Evolutionary conservation across 441 rosid genomes (phyloP).

Genomic region (Manihot esculenta): DNA sequence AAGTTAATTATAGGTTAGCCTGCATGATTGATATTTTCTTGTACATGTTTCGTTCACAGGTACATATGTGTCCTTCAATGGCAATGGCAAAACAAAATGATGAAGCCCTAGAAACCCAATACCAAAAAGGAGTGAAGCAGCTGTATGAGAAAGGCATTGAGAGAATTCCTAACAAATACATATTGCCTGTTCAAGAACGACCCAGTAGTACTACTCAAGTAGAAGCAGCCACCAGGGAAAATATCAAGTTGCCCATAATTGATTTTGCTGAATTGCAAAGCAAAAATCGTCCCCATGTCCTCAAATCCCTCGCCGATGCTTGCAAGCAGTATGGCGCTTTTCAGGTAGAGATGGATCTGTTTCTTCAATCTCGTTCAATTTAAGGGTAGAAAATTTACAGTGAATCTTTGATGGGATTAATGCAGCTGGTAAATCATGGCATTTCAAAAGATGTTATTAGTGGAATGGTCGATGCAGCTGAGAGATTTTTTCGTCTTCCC

Average conservation of each 20-base stretch:
- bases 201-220: constrained; percentile 23
- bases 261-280: constrained; percentile 65
- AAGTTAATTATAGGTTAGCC: no score
- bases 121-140: constrained; percentile 69
- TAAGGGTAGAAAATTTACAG: neutral
- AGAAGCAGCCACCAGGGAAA: constrained; percentile 21
- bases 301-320: constrained; percentile 49
- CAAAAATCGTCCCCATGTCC: constrained; percentile 43
- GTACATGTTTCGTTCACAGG: constrained; percentile 11
- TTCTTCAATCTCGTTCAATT: no score
- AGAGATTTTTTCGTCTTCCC: constrained; percentile 64
- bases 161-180: constrained; percentile 59
- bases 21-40: constrained; percentile 23
- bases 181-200: constrained; percentile 56
- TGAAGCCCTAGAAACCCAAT: constrained; percentile 28
- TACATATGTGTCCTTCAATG: constrained; percentile 52
- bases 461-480: constrained; percentile 53
- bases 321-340: constrained; percentile 72
- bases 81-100: constrained; percentile 24
- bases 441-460: constrained; percentile 42
- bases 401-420: neutral
- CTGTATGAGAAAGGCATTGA: constrained; percentile 52
- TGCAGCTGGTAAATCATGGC: constrained; percentile 76
- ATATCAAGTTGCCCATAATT: constrained; percentile 59
- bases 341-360: constrained; percentile 62